Conservation (phyloP, 2,329 filamentous ascomycete genomes). For the Fusarium oxysporum region DNA sequence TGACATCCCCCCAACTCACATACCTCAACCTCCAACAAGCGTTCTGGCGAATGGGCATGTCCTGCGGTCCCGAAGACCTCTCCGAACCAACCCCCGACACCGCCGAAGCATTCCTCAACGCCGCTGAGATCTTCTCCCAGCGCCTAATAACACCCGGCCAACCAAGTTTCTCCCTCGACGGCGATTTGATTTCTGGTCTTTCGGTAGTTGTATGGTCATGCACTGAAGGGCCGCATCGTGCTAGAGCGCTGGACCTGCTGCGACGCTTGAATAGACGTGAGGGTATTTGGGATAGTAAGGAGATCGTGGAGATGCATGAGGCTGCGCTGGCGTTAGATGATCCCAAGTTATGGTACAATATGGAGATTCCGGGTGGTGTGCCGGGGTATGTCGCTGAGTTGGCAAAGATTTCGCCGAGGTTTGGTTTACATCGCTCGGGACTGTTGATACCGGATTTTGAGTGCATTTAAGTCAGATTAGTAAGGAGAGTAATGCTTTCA, state of each 20-base stretch:
- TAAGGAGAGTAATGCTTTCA: background rate
- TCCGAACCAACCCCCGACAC: background rate
- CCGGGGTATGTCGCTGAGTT: slow-evolving; percentile 19
- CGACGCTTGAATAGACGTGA: slow-evolving; percentile 30
- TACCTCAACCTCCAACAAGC: slow-evolving; percentile 19
- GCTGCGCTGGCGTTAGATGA: slow-evolving; percentile 15
- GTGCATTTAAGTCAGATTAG: background rate
- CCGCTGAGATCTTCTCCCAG: slow-evolving; percentile 8
- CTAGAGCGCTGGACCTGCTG: slow-evolving; percentile 27
- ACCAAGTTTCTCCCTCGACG: slow-evolving; percentile 21
- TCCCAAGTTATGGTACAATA: background rate
- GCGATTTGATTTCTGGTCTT: slow-evolving; percentile 17
- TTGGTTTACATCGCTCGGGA: background rate
- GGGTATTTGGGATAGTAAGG: slow-evolving; percentile 40
- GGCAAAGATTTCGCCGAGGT: background rate
- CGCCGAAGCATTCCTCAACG: slow-evolving; percentile 1
- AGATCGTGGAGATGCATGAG: slow-evolving; percentile 35
- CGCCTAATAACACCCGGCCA: background rate
- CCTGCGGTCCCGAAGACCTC: background rate
- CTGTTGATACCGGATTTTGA: background rate
- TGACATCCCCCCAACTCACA: background rate
- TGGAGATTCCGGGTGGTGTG: slow-evolving; percentile 17
- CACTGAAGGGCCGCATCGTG: background rate
- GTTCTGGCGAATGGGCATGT: slow-evolving; percentile 25
- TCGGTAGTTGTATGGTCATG: slow-evolving; percentile 11